These are phyloP conservation scores for Penicillium sp. DNA, from an alignment of 2,329 filamentous ascomycete genomes.

Conservation along the genomic window DNA sequence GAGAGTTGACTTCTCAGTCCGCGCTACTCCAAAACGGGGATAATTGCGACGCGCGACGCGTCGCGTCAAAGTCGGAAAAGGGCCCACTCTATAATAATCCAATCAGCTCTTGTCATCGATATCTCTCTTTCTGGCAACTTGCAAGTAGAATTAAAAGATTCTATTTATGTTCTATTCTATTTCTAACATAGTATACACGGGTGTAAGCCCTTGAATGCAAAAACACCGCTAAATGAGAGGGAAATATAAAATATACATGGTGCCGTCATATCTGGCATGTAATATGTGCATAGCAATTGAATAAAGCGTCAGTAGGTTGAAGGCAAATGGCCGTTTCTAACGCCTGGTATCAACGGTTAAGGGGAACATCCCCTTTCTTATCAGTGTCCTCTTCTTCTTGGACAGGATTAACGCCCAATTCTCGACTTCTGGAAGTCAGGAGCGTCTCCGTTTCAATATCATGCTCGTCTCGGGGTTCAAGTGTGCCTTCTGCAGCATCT, in stretches of 20 bases:
- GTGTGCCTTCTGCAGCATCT: conserved; percentile 11
- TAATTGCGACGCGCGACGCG: conserved; percentile 15
- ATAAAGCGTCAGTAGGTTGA: neutral
- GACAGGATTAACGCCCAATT: conserved; percentile 11
- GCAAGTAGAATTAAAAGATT: neutral
- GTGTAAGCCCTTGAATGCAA: neutral
- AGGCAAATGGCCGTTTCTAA: neutral
- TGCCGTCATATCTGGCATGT: neutral
- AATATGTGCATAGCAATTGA: neutral
- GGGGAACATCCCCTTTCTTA: neutral
- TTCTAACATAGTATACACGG: conserved; percentile 1
- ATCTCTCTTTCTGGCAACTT: neutral
- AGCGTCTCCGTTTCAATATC: conserved; percentile 25
- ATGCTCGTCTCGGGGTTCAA: conserved; percentile 22
- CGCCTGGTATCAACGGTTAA: neutral
- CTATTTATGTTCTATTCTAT: neutral
- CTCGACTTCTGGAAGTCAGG: conserved; percentile 16
- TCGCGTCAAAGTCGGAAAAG: conserved; percentile 4
- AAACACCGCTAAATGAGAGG: conserved; percentile 5
- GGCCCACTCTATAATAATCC: neutral
- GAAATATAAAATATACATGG: conserved; percentile 6
- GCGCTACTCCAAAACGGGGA: conserved; percentile 11
- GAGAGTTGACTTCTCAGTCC: neutral
- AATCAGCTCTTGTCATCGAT: neutral
- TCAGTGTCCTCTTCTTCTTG: conserved; percentile 18